Evolutionary conservation across 1,284 basidiomycete genomes (phyloP).

Genomic region (Ceratobasidium sp.): DNA sequence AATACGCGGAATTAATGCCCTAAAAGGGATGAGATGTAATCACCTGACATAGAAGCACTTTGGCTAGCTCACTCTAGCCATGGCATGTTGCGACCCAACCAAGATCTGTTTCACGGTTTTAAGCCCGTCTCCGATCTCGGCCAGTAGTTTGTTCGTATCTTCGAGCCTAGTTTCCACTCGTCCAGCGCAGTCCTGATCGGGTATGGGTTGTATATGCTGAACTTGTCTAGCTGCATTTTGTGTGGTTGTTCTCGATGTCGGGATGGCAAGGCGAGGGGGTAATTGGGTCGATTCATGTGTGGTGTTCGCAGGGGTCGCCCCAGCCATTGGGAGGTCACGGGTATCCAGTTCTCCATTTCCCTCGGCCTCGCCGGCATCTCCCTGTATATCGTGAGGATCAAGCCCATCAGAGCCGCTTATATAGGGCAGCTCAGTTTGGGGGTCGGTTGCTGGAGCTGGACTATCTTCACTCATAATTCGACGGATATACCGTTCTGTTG

Average conservation of each 20-base stretch:
- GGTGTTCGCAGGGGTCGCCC: too few species aligned
- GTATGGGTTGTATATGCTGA: neutral
- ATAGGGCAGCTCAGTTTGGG: neutral
- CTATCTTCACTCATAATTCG: neutral
- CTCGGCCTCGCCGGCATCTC: too few species aligned
- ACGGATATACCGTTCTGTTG: neutral
- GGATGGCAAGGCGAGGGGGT: too few species aligned
- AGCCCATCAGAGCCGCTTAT: neutral
- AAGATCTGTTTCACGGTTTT: conserved; percentile 10
- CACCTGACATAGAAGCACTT: neutral
- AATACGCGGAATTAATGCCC: neutral
- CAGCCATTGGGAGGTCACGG: too few species aligned
- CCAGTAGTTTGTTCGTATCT: neutral
- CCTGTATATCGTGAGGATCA: too few species aligned
- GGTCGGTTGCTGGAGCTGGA: neutral
- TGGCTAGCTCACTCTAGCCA: neutral
- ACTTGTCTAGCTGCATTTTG: neutral
- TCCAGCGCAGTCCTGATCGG: neutral
- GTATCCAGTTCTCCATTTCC: too few species aligned
- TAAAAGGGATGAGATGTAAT: neutral
- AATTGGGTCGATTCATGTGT: too few species aligned
- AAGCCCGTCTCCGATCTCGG: neutral
- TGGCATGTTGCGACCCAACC: conserved; percentile 15
- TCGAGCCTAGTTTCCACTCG: neutral
- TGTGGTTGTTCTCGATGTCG: too few species aligned